Base-by-base conservation (phyloP, 805 yeast genomes). In the Metschnikowia colocasiae region DNA sequence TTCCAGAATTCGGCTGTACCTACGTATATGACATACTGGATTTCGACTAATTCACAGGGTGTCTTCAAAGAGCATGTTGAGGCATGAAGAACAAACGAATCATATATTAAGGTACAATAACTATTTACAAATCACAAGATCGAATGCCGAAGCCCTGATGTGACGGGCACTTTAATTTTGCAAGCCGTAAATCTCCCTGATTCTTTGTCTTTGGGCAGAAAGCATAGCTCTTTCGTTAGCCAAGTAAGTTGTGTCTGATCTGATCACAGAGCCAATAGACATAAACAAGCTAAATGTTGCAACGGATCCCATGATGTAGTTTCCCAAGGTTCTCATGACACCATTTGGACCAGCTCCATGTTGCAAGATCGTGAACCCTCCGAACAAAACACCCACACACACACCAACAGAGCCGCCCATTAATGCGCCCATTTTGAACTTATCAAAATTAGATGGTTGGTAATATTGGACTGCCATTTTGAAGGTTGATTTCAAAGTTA, bases 331-430 rank as follows among this genome's bases (percentile, higher is more conserved):
- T 72, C 96, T 84, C 83, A 94, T 87, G 48, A 88, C 88, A 47
- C 99, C 99, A 62, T 88, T 87, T 41, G 99, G 99, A 12, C 96
- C 97, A n/a, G 99, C 94, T 16, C 99, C 99, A 56, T 86, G 83
- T 47, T 90, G 91, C 55, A 89, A 67, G 57, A 95, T 85, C 49
- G 97, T 85, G 61, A 87, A 82, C 20, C 97, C 96, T 43, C 98
- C 99, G 66, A 92, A 94, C 55, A 95, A 73, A 40, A 92, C 85
- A 53, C 99, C 99, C 33, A 92, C 89, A 61, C 95, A 94, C 8
- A 90, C 94, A 55, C 99, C 99, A 30, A 85, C 91, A 30, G 89
- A 80, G 48, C 82, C 72, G 53, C 99, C 99, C 97, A 94, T 94
- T 74, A 92, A 73, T 51, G 90, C 84, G 46, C 99, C 99, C 98